These are phyloP conservation scores for Lathyrus sativus DNA, from an alignment of 306 rosid genomes.

Conservation along the genomic window DNA sequence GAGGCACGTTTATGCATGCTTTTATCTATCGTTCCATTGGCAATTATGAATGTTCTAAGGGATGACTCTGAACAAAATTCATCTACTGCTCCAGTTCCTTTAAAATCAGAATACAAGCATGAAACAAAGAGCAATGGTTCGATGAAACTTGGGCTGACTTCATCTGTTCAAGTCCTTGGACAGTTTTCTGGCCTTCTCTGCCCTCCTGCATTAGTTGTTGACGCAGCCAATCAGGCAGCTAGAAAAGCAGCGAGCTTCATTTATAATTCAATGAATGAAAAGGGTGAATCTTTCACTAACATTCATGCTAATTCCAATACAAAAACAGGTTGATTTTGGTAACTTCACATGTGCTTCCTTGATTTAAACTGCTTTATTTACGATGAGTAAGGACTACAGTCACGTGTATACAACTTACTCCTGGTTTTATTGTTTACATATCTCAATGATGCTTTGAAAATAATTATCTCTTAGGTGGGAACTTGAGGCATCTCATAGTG, in stretches of 20 bases:
- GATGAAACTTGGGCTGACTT: constrained; percentile 58
- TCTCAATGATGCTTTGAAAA: constrained; percentile 35
- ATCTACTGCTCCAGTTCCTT: constrained; percentile 39
- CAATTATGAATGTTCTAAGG: constrained; percentile 56
- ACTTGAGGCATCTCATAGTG: constrained; percentile 80
- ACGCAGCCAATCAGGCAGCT: constrained; percentile 73
- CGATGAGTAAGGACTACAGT: constrained; percentile 18
- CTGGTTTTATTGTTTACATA: not conserved
- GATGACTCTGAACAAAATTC: constrained; percentile 44
- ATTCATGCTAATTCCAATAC: constrained; percentile 46
- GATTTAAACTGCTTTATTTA: constrained; percentile 28
- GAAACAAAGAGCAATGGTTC: constrained; percentile 44
- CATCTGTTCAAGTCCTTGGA: constrained; percentile 70
- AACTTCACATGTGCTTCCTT: constrained; percentile 28
- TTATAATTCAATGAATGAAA: constrained; percentile 49
- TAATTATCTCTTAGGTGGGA: constrained; percentile 60
- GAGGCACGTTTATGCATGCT: constrained; percentile 73
- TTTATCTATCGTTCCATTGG: constrained; percentile 72
- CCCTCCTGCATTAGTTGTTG: constrained; percentile 67
- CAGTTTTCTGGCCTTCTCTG: constrained; percentile 69
- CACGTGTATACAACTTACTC: constrained; percentile 27
- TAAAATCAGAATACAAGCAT: constrained; percentile 41
- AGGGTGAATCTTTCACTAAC: constrained; percentile 49
- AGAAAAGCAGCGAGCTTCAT: constrained; percentile 57
- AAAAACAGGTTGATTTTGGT: constrained; percentile 51